phyloP scores from a whole-genome alignment of 2,329 filamentous ascomycete species.

The Xylogone sp. region DNA sequence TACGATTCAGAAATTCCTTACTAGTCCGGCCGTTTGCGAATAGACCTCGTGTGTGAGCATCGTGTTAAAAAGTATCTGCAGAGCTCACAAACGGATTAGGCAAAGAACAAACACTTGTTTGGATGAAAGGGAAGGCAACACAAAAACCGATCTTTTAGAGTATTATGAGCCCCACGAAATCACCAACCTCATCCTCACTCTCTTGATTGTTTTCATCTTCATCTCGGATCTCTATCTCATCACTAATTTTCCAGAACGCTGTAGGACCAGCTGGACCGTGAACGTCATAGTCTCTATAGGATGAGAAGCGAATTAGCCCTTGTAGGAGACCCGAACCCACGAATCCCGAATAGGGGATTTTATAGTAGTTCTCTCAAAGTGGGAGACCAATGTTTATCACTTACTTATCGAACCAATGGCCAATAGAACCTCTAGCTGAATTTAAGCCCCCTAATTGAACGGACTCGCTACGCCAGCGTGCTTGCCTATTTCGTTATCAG shows the following conservation, averaged over 20 bases:
- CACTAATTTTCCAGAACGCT: slow-evolving; percentile 72
- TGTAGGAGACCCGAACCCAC: no score
- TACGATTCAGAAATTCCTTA: not conserved
- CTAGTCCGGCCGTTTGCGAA: not conserved
- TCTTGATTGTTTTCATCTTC: slow-evolving; percentile 1
- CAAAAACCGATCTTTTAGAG: not conserved
- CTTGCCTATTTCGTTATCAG: slow-evolving; percentile 46
- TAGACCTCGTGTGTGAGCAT: not conserved
- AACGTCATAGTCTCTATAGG: slow-evolving; percentile 56
- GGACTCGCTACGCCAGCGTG: slow-evolving; percentile 73
- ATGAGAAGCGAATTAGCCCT: not conserved
- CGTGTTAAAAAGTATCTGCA: not conserved
- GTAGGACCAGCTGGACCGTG: slow-evolving; percentile 72
- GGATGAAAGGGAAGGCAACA: not conserved
- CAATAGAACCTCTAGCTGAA: slow-evolving; percentile 64
- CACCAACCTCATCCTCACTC: not conserved
- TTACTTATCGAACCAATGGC: slow-evolving; percentile 75
- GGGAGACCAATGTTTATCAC: no score
- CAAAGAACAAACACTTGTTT: not conserved
- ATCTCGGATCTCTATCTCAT: slow-evolving; percentile 28
- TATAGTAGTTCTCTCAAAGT: no score
- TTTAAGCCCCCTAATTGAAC: slow-evolving; percentile 67
- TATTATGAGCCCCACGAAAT: not conserved
- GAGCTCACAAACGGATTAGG: not conserved
- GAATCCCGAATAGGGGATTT: no score